Evolutionary conservation across 768 basidiomycete species (phyloP).

Genomic region (Auriculariales sp.): DNA sequence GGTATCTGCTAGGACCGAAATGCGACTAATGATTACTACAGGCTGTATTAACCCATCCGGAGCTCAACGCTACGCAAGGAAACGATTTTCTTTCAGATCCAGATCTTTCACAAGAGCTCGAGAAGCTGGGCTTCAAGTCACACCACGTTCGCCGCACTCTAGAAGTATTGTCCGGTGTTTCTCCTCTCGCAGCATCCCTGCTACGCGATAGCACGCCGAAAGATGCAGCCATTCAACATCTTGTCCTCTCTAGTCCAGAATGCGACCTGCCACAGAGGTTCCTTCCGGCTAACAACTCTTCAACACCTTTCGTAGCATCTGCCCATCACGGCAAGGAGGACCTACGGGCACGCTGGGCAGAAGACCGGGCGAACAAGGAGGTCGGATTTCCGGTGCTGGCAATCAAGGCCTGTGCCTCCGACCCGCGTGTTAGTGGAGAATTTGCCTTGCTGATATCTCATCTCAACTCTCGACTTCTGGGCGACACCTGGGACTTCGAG

Average conservation of each 20-base stretch:
- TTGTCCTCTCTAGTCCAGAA: slow-evolving; percentile 73
- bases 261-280: slow-evolving; percentile 72
- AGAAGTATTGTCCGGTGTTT: slow-evolving; percentile 42
- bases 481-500: slow-evolving; percentile 23
- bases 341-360: slow-evolving; percentile 62
- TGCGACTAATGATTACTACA: slow-evolving; percentile 14
- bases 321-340: slow-evolving; percentile 46
- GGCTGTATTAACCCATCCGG: slow-evolving; percentile 39
- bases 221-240: slow-evolving; percentile 72
- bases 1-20: slow-evolving; percentile 1
- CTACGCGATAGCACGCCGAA: slow-evolving; percentile 43
- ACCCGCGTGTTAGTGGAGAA: slow-evolving; percentile 25
- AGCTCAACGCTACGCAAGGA: slow-evolving; percentile 16
- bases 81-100: slow-evolving; percentile 20
- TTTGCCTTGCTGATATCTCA: slow-evolving; percentile 41
- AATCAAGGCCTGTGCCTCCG: slow-evolving; percentile 40
- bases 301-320: slow-evolving; percentile 53
- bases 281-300: slow-evolving; percentile 47
- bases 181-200: slow-evolving; percentile 45
- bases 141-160: slow-evolving; percentile 36
- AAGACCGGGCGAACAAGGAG: slow-evolving; percentile 67
- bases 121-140: slow-evolving; percentile 49
- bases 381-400: slow-evolving; percentile 67
- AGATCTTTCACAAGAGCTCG: slow-evolving; percentile 39
- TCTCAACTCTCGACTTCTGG: slow-evolving; percentile 41